Conservation (phyloP, 345 rosid genomes). For the Arabidopsis arenosa region DNA sequence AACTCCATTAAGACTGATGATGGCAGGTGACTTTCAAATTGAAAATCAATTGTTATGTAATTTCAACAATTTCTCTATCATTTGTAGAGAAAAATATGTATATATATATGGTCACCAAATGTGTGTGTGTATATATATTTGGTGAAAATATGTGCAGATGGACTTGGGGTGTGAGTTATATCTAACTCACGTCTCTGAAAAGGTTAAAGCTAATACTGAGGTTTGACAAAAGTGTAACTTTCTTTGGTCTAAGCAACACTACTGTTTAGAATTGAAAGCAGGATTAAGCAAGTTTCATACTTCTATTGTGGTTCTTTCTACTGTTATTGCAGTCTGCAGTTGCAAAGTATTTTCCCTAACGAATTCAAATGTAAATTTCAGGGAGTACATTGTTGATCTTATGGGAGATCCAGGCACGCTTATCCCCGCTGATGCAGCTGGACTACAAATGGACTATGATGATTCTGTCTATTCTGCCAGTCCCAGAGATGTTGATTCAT, state of each 20-base stretch:
- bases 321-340: slow-evolving; percentile 11
- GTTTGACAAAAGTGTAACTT: slow-evolving; percentile 18
- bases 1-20: slow-evolving; percentile 86
- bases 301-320: slow-evolving; percentile 16
- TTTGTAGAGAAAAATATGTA: slow-evolving; percentile 15
- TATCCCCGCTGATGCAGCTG: slow-evolving; percentile 86
- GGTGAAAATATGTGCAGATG: slow-evolving; percentile 13
- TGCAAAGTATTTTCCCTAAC: background rate
- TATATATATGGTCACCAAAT: background rate
- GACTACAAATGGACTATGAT: slow-evolving; percentile 67
- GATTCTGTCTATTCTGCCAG: slow-evolving; percentile 68
- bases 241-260: background rate
- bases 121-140: background rate
- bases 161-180: slow-evolving; percentile 3
- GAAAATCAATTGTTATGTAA: background rate
- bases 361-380: slow-evolving; percentile 53
- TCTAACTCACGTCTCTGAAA: slow-evolving; percentile 21
- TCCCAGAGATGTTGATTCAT: slow-evolving; percentile 73
- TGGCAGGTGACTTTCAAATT: slow-evolving; percentile 68
- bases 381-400: slow-evolving; percentile 97
- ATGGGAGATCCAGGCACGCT: slow-evolving; percentile 98
- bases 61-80: slow-evolving; percentile 14
- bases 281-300: slow-evolving; percentile 24
- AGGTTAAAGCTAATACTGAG: slow-evolving; percentile 19
- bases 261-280: slow-evolving; percentile 7